Evolutionary conservation across 805 yeast genomes (phyloP).

Genomic region (Wickerhamiella cacticola): DNA sequence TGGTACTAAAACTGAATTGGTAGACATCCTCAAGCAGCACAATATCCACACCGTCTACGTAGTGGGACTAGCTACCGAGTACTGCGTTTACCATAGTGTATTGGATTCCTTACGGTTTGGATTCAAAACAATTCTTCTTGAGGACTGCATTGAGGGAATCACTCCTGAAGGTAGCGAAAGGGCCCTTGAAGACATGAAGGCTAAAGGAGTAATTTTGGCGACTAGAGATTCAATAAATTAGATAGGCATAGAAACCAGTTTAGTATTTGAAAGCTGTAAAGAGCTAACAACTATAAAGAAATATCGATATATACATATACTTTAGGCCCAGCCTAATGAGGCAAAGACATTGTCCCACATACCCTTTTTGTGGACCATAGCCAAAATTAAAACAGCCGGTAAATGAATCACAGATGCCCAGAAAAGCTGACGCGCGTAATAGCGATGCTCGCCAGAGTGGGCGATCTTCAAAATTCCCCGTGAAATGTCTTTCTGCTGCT

Average conservation of each 20-base stretch:
- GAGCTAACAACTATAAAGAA: not conserved
- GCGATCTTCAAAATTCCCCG: slow-evolving; percentile 9
- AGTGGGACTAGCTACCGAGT: slow-evolving; percentile 80
- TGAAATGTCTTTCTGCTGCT: slow-evolving; percentile 45
- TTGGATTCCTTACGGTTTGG: slow-evolving; percentile 53
- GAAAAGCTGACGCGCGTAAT: slow-evolving; percentile 71
- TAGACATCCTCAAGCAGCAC: slow-evolving; percentile 35
- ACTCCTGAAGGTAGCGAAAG: slow-evolving; percentile 31
- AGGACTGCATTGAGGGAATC: slow-evolving; percentile 40
- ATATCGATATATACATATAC: not conserved
- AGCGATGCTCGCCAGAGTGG: slow-evolving; percentile 32
- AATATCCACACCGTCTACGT: slow-evolving; percentile 50
- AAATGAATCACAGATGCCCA: slow-evolving; percentile 93
- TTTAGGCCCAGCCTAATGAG: slow-evolving; percentile 4
- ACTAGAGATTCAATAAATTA: too few relatives aligned
- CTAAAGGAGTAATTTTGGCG: not conserved
- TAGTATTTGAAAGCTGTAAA: too few relatives aligned
- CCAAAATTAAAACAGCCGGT: slow-evolving; percentile 78
- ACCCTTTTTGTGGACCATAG: slow-evolving; percentile 90
- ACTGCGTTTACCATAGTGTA: slow-evolving; percentile 71
- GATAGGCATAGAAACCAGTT: too few relatives aligned
- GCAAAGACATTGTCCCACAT: slow-evolving; percentile 67
- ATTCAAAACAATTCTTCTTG: slow-evolving; percentile 49
- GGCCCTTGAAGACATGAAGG: not conserved
- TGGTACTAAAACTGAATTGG: slow-evolving; percentile 60